These are phyloP conservation scores for Rhizophora mangle DNA, from an alignment of 345 rosid genomes.

Conservation along the genomic window DNA sequence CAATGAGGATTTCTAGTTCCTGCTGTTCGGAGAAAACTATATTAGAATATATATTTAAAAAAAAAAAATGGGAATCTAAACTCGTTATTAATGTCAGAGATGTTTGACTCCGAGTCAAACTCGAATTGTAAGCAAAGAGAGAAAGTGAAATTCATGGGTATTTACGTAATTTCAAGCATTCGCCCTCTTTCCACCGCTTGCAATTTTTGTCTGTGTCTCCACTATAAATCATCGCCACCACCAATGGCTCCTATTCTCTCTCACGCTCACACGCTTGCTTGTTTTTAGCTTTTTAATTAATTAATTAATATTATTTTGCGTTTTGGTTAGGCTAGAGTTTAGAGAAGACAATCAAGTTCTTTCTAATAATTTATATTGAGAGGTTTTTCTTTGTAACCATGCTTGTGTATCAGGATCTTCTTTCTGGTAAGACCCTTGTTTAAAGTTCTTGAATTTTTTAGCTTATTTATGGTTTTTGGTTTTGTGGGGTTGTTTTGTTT, in stretches of 20 bases:
- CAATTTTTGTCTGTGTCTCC: neutral
- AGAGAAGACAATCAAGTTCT: no score
- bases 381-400: neutral
- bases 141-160: neutral
- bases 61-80: no score
- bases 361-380: neutral
- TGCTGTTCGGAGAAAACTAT: no score
- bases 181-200: neutral
- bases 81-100: no score
- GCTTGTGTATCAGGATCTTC: slow-evolving; percentile 22
- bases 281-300: neutral
- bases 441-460: no score
- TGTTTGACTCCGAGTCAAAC: neutral
- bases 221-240: slow-evolving; percentile 10
- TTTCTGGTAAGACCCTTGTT: neutral
- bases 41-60: no score
- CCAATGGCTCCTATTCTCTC: neutral
- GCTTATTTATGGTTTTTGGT: neutral
- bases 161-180: neutral
- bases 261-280: neutral
- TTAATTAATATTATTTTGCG: neutral
- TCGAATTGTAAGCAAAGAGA: neutral
- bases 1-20: no score
- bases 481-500: neutral
- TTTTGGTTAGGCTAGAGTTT: no score